A percentile compares a stretch with the other conserved stretches of the same genome.
Evolutionary conservation across 2,329 filamentous ascomycete species (phyloP).

Genomic region (Phyllosticta citriasiana): DNA sequence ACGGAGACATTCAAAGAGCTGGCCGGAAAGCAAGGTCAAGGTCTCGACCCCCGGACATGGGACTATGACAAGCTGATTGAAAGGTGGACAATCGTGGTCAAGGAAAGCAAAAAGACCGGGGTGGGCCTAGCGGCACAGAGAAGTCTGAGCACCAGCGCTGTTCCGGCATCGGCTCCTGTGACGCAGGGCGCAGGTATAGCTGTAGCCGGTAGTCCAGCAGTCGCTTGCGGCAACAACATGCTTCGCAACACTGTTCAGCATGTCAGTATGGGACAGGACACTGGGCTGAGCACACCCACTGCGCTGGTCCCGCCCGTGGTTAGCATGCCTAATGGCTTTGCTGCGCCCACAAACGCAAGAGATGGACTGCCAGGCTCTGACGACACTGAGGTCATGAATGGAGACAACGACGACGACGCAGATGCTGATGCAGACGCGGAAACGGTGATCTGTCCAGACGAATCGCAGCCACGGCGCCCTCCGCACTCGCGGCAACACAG

Average conservation of each 20-base stretch:
- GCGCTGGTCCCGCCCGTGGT: neutral
- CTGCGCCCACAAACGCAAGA: neutral
- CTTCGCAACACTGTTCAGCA: neutral
- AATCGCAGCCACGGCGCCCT: constrained; percentile 2
- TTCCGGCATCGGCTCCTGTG: neutral
- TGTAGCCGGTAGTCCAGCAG: neutral
- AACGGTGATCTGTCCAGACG: constrained; percentile 2
- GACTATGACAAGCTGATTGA: constrained; percentile 32
- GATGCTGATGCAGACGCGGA: constrained; percentile 10
- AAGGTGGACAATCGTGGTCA: constrained; percentile 28
- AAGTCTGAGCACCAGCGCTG: constrained; percentile 14
- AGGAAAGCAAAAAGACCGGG: constrained; percentile 20
- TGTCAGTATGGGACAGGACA: neutral
- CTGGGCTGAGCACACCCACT: constrained; percentile 1
- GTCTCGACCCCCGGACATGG: constrained; percentile 29
- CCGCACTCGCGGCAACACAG: neutral
- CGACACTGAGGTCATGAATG: constrained; percentile 6
- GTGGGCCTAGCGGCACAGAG: constrained; percentile 27
- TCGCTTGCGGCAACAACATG: neutral
- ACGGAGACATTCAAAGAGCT: constrained; percentile 30
- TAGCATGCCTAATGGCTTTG: neutral
- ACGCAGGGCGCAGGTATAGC: neutral
- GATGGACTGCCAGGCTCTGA: constrained; percentile 6
- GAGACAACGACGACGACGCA: constrained; percentile 3
- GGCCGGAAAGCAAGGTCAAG: constrained; percentile 19